Evolutionary conservation across 305 asterid genomes (phyloP).

Genomic region (Fraxinus baroniana): DNA sequence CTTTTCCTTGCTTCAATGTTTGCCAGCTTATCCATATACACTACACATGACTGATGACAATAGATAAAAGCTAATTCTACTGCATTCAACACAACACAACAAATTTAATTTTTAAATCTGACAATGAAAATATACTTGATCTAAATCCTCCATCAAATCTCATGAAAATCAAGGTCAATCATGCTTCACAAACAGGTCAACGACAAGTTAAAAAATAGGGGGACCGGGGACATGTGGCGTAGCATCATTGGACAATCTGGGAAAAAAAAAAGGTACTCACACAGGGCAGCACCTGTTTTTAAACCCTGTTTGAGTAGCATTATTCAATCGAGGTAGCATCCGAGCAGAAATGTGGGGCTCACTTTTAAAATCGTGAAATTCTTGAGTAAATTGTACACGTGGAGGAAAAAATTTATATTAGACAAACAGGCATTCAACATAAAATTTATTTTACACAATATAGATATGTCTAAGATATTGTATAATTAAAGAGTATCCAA

Average conservation of each 20-base stretch:
- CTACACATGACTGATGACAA: not conserved
- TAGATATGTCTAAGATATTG: not conserved
- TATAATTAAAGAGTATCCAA: not conserved
- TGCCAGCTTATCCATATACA: not conserved
- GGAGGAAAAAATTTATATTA: not conserved
- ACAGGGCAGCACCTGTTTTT: too few species aligned
- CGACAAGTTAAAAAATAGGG: too few species aligned
- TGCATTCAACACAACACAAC: not conserved
- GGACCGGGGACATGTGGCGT: too few species aligned
- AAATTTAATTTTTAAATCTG: too few species aligned
- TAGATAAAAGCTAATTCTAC: not conserved
- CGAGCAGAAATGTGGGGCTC: not conserved
- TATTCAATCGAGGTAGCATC: not conserved
- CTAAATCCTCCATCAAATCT: not conserved
- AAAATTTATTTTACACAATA: not conserved
- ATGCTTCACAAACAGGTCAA: too few species aligned
- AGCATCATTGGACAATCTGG: too few species aligned
- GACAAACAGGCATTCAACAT: not conserved
- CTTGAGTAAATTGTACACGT: not conserved
- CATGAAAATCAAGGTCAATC: not conserved
- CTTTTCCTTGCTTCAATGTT: conserved; percentile 9
- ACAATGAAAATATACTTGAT: too few species aligned
- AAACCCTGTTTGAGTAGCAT: too few species aligned
- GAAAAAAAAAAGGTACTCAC: too few species aligned
- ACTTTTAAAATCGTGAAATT: not conserved